These are phyloP conservation scores for Leishmania gerbilli DNA, from an alignment of 208 protist species.

Conservation along the genomic window DNA sequence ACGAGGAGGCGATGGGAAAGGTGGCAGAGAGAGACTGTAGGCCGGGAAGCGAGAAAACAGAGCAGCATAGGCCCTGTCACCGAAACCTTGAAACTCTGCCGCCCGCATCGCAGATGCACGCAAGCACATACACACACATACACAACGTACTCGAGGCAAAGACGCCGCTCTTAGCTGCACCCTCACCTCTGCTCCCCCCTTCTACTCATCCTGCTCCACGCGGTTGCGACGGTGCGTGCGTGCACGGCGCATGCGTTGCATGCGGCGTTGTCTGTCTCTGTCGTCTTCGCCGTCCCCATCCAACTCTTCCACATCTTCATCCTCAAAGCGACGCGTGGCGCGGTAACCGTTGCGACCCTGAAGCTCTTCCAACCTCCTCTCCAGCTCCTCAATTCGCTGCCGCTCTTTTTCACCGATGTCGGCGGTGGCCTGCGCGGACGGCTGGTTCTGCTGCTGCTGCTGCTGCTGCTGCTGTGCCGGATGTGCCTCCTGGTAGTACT, in stretches of 20 bases:
- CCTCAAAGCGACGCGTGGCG: not conserved
- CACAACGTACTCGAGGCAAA: not conserved
- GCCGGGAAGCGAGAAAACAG: not conserved
- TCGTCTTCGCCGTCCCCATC: constrained; percentile 34
- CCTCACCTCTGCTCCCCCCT: not conserved
- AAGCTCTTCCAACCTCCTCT: constrained; percentile 48
- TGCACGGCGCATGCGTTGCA: constrained; percentile 20
- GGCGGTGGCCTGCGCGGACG: not conserved
- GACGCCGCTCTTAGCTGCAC: not conserved
- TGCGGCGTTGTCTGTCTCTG: constrained; percentile 12
- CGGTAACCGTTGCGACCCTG: constrained; percentile 21
- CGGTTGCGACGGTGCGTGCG: constrained; percentile 21
- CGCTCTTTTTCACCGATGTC: constrained; percentile 1
- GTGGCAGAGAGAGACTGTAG: not conserved
- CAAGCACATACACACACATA: not conserved
- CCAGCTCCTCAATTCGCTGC: constrained; percentile 36
- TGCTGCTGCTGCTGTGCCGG: constrained; percentile 7
- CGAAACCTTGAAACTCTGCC: not conserved
- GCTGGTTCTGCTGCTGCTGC: constrained; percentile 8
- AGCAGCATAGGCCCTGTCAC: not conserved
- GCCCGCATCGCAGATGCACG: not conserved
- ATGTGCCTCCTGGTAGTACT: constrained; percentile 4
- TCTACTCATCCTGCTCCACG: constrained; percentile 19
- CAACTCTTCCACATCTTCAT: constrained; percentile 24
- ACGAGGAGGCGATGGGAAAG: not conserved